A percentile compares a stretch with the other conserved stretches of the same genome.
phyloP scores from a whole-genome alignment of 129 eudicot species.

The Kitagawia praeruptora region DNA sequence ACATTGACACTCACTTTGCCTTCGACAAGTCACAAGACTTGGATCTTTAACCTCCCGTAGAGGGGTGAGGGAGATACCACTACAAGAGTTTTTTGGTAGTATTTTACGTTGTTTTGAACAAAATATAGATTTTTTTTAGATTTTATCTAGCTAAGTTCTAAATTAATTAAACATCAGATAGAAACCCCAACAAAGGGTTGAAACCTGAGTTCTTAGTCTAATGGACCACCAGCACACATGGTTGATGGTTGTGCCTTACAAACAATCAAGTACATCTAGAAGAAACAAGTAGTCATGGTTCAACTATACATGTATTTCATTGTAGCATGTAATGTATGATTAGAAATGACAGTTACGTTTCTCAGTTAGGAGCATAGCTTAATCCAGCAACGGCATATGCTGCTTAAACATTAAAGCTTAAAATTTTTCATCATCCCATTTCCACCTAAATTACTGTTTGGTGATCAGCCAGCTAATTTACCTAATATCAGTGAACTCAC shows the following conservation, averaged over 20 bases:
- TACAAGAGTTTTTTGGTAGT: background rate
- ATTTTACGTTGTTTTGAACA: background rate
- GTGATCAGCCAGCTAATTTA: background rate
- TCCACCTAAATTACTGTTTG: background rate
- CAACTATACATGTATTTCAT: background rate
- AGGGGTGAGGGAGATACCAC: background rate
- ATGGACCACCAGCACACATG: background rate
- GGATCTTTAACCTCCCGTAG: background rate
- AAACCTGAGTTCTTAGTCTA: background rate
- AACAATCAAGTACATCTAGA: background rate
- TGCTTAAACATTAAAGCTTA: background rate
- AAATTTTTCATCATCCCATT: background rate
- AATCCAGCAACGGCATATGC: background rate
- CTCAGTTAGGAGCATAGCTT: slow-evolving; percentile 1
- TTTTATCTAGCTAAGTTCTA: background rate
- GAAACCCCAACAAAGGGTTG: background rate
- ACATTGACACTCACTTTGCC: background rate
- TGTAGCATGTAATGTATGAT: background rate
- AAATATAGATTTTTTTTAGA: too few species aligned
- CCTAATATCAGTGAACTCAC: background rate
- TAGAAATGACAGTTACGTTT: background rate
- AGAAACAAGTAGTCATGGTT: background rate
- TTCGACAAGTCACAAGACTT: background rate
- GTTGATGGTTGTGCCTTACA: background rate
- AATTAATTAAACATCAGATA: background rate